phyloP scores from a whole-genome alignment of 192 early-diverging fungal species.

The Rhizophagus clarus region DNA sequence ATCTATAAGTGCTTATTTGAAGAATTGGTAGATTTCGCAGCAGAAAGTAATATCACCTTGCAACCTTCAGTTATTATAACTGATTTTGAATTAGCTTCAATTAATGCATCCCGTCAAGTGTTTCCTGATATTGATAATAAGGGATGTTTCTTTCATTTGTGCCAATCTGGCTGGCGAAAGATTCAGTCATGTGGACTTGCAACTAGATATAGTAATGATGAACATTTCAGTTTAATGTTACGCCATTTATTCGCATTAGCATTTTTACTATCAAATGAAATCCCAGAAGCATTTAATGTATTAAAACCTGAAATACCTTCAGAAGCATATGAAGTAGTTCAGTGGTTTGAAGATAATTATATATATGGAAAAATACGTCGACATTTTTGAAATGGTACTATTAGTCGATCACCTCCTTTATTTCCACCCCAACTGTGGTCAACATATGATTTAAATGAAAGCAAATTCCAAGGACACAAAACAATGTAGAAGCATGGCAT shows the following conservation, averaged over 20 bases:
- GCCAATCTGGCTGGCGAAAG: neutral
- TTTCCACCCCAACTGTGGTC: neutral
- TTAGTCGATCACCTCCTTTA: neutral
- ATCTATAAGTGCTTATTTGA: neutral
- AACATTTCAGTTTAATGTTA: neutral
- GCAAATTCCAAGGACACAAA: neutral
- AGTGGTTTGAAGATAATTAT: constrained; percentile 9
- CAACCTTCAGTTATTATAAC: neutral
- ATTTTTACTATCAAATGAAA: neutral
- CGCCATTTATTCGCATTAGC: neutral
- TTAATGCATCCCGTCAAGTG: neutral
- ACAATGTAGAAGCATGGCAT: neutral
- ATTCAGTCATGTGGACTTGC: neutral
- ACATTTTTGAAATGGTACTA: neutral
- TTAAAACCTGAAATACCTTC: neutral
- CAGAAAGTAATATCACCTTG: neutral
- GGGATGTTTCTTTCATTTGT: constrained; percentile 4
- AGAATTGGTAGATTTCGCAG: neutral
- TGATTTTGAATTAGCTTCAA: constrained; percentile 3
- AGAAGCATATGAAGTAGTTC: neutral
- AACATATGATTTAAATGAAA: neutral
- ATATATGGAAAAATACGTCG: too few species aligned
- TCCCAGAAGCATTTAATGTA: constrained; percentile 1
- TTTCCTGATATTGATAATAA: neutral
- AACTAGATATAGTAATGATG: neutral